Evolutionary conservation across 371 early-diverging fungal genomes (phyloP).

Genomic region (Apophysomyces elegans): DNA sequence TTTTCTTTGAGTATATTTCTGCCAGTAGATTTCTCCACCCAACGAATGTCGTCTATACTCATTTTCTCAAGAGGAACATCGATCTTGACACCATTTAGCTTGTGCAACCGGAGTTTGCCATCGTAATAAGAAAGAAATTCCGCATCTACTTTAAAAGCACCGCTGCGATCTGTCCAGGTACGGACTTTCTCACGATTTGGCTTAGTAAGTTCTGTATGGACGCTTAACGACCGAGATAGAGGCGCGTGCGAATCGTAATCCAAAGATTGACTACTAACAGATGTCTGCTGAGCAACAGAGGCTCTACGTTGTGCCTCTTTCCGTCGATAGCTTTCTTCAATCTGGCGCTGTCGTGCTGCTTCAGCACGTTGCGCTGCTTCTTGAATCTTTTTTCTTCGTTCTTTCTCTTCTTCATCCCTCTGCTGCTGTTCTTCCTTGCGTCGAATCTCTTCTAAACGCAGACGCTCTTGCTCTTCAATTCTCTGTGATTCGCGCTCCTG

Average conservation of each 20-base stretch:
- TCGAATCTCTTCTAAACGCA: constrained; percentile 13
- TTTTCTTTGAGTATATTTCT: constrained; percentile 48
- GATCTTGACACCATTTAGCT: constrained; percentile 92
- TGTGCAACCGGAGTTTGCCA: constrained; percentile 88
- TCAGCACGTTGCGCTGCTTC: constrained; percentile 35
- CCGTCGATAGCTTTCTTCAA: constrained; percentile 22
- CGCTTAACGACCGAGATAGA: not conserved
- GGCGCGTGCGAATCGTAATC: not conserved
- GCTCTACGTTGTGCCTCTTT: constrained; percentile 11
- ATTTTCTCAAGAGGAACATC: constrained; percentile 92
- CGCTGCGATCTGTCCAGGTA: constrained; percentile 91
- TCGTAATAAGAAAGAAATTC: constrained; percentile 77
- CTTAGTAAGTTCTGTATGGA: constrained; percentile 11
- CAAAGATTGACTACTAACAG: not conserved
- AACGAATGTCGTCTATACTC: constrained; percentile 68
- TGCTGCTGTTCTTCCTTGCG: constrained; percentile 20
- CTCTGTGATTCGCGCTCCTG: constrained; percentile 10
- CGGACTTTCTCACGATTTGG: constrained; percentile 69
- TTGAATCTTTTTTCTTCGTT: constrained; percentile 20
- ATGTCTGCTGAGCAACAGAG: not conserved
- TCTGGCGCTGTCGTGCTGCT: constrained; percentile 24
- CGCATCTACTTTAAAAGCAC: constrained; percentile 91
- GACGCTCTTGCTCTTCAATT: constrained; percentile 25
- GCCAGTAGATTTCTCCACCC: constrained; percentile 61
- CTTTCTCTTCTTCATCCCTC: constrained; percentile 25